Evolutionary conservation across 208 protist species (phyloP).

Genomic region (Trypanosoma scelopori): DNA sequence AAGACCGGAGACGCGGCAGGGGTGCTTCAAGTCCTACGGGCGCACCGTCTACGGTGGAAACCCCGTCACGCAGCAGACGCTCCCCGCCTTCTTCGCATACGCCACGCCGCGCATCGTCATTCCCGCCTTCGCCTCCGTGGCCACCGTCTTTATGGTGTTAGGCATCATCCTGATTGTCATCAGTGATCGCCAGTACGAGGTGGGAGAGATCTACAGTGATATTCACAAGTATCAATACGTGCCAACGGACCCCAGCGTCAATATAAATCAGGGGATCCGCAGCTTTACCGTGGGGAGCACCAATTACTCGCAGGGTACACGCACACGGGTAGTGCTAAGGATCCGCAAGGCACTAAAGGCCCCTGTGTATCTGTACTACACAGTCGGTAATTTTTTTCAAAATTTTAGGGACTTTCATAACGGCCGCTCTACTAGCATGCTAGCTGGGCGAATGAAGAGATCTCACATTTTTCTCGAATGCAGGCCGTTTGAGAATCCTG

Average conservation of each 20-base stretch:
- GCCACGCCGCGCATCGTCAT: conserved; percentile 49
- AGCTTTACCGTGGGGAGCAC: conserved; percentile 49
- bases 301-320: conserved; percentile 62
- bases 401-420: conserved; percentile 95
- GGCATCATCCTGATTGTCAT: conserved; percentile 42
- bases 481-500: conserved; percentile 52
- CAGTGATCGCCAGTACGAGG: conserved; percentile 29
- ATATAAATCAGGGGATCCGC: conserved; percentile 68
- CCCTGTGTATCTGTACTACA: conserved; percentile 97
- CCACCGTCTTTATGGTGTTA: conserved; percentile 51
- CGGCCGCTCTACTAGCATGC: conserved; percentile 30
- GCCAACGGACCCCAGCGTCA: conserved; percentile 53
- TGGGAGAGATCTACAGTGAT: conserved; percentile 56
- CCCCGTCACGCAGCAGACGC: conserved; percentile 73
- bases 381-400: conserved; percentile 96
- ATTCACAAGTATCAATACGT: conserved; percentile 82
- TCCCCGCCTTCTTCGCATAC: conserved; percentile 67
- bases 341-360: conserved; percentile 62
- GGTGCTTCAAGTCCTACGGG: conserved; percentile 44
- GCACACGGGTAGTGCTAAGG: conserved; percentile 60
- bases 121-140: conserved; percentile 48
- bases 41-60: conserved; percentile 76
- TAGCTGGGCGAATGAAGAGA: too few relatives aligned
- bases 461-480: conserved; percentile 30
- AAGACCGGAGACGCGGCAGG: background rate